A percentile compares a stretch with the other conserved stretches of the same genome.
Evolutionary conservation across 2,329 filamentous ascomycete species (phyloP).

Genomic region (Fusarium sp.): DNA sequence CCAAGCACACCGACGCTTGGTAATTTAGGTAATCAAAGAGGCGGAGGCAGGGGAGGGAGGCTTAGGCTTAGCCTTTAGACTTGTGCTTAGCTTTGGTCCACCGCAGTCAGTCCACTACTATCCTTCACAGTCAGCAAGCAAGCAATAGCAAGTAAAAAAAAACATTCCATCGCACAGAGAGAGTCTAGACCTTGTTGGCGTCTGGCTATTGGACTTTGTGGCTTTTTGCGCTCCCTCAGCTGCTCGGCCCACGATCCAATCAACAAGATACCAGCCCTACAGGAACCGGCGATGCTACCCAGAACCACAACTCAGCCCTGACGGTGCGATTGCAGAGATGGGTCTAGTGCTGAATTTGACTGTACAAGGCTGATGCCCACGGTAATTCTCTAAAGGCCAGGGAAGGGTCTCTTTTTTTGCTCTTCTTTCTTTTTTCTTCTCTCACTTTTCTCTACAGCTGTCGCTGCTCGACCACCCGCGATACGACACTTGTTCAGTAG

Average conservation of each 20-base stretch:
- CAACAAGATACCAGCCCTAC: constrained; percentile 37
- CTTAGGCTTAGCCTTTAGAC: constrained; percentile 2
- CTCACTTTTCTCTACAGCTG: background rate
- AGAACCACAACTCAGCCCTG: constrained; percentile 28
- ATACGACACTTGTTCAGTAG: background rate
- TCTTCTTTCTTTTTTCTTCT: background rate
- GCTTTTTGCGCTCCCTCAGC: constrained; percentile 36
- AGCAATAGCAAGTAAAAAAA: background rate
- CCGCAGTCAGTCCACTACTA: background rate
- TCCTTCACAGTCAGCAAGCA: constrained; percentile 18
- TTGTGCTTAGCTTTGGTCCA: background rate
- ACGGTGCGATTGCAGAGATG: constrained; percentile 20
- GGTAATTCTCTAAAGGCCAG: constrained; percentile 6
- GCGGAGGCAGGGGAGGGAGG: constrained; percentile 12
- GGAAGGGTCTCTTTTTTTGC: constrained; percentile 2
- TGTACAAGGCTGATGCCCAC: constrained; percentile 32
- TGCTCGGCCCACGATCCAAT: constrained; percentile 28
- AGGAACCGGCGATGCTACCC: constrained; percentile 20
- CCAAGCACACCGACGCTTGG: constrained; percentile 16
- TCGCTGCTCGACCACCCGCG: background rate
- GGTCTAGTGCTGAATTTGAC: constrained; percentile 28
- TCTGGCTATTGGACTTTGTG: constrained; percentile 30
- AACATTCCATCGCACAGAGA: background rate
- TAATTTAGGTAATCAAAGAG: constrained; percentile 18
- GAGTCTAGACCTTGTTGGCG: constrained; percentile 37